Evolutionary conservation across 2,329 filamentous ascomycete genomes (phyloP).

Genomic region (Fusarium sulawesiense): DNA sequence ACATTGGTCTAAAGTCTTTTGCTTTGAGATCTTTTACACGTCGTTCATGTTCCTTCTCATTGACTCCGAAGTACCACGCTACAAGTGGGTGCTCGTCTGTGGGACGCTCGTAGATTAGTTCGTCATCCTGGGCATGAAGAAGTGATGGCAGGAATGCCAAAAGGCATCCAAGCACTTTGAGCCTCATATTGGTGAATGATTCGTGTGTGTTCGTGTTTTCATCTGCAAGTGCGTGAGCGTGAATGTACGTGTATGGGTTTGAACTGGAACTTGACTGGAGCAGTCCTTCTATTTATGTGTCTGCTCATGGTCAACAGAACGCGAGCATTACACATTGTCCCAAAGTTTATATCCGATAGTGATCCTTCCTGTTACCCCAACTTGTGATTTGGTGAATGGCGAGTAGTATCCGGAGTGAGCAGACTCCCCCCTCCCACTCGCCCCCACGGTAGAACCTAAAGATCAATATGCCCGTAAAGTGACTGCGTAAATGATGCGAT

Average conservation of each 20-base stretch:
- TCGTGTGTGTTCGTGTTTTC: background rate
- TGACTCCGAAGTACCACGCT: conserved; percentile 19
- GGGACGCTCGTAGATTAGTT: background rate
- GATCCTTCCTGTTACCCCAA: background rate
- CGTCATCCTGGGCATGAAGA: background rate
- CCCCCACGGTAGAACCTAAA: background rate
- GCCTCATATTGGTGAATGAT: background rate
- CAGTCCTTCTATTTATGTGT: background rate
- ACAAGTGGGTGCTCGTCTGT: background rate
- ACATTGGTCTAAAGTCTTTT: conserved; percentile 18
- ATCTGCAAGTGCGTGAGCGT: background rate
- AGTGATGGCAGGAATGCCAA: conserved; percentile 10
- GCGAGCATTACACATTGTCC: background rate
- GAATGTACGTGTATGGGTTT: background rate
- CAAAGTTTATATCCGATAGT: background rate
- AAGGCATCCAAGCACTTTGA: background rate
- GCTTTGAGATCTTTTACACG: background rate
- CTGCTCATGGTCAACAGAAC: background rate
- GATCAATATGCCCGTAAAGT: background rate
- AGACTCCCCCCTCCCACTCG: background rate
- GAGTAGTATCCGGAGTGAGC: background rate
- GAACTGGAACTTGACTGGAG: background rate
- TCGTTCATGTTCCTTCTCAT: background rate
- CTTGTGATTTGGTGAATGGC: background rate
- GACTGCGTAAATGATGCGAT: background rate